Conservation (phyloP, 768 basidiomycete genomes). For the Panellus pusillus region DNA sequence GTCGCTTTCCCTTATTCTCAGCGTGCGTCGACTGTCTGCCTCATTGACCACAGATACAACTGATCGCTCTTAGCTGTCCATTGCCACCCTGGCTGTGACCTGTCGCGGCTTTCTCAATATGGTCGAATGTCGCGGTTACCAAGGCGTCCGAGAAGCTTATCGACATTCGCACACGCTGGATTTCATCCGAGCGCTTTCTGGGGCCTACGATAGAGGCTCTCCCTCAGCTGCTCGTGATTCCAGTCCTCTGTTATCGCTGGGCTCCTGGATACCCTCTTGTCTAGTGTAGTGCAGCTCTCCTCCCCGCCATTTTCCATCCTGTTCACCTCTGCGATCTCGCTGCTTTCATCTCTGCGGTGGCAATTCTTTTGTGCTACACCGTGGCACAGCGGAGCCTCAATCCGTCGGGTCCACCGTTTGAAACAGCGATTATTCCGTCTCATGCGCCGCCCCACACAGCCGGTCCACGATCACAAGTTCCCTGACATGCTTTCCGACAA, state of each 20-base stretch:
- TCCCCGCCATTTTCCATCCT: conserved; percentile 4
- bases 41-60: neutral
- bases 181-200: conserved; percentile 9
- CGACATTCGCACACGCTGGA: conserved; percentile 21
- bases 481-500: neutral
- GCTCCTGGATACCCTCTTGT: conserved; percentile 17
- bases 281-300: conserved; percentile 8
- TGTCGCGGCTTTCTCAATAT: conserved; percentile 20
- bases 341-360: conserved; percentile 11
- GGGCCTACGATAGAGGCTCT: conserved; percentile 18
- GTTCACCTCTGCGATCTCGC: conserved; percentile 3
- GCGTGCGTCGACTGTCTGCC: conserved; percentile 4
- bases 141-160: conserved; percentile 15
- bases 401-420: neutral
- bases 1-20: conserved; percentile 22
- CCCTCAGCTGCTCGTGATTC: conserved; percentile 17
- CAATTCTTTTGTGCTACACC: neutral
- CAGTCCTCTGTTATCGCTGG: conserved; percentile 22
- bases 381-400: conserved; percentile 9
- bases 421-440: neutral
- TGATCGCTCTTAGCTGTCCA: conserved; percentile 7
- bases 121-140: conserved; percentile 8
- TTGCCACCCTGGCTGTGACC: conserved; percentile 19
- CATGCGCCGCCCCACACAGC: neutral
- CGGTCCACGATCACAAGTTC: no score